A percentile compares a stretch with the other conserved stretches of the same genome.
phyloP scores from a whole-genome alignment of 805 yeast species.

The Zygoascus flipseniorum region DNA sequence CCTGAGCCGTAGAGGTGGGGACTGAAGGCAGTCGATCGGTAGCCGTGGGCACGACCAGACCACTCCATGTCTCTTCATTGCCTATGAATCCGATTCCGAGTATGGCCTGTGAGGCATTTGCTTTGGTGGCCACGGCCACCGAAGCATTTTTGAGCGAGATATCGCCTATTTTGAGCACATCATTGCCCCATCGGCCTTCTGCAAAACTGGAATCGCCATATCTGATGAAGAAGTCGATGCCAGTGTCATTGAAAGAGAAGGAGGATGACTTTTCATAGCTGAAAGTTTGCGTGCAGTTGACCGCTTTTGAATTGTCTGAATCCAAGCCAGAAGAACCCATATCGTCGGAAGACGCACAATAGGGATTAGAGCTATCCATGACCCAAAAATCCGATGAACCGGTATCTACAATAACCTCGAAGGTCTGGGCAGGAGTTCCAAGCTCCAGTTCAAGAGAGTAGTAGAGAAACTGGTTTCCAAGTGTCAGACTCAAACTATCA shows the following conservation, averaged over 20 bases:
- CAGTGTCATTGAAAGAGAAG: conserved; percentile 14
- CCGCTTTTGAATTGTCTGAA: not conserved
- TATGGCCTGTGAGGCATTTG: conserved; percentile 41
- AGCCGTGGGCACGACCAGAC: not conserved
- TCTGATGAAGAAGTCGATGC: conserved; percentile 19
- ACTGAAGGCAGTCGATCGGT: not conserved
- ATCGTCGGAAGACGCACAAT: conserved; percentile 19
- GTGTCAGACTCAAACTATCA: conserved; percentile 10
- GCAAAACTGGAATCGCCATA: conserved; percentile 43
- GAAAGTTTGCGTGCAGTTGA: conserved; percentile 25
- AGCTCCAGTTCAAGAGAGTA: conserved; percentile 29
- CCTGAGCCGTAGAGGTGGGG: not conserved
- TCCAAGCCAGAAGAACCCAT: not conserved
- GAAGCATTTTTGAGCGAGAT: conserved; percentile 42
- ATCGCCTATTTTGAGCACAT: conserved; percentile 46
- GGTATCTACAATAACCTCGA: conserved; percentile 56
- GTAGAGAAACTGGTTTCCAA: conserved; percentile 24
- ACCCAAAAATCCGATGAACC: conserved; percentile 76
- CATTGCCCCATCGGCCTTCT: conserved; percentile 54
- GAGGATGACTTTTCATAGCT: conserved; percentile 25
- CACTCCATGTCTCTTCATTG: conserved; percentile 11
- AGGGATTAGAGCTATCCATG: conserved; percentile 34
- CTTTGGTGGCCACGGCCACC: conserved; percentile 63
- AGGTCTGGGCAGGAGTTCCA: conserved; percentile 50
- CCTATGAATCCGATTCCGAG: conserved; percentile 15